Evolutionary conservation across 2,329 filamentous ascomycete genomes (phyloP).

Genomic region (Botryosphaeria dothidea): DNA sequence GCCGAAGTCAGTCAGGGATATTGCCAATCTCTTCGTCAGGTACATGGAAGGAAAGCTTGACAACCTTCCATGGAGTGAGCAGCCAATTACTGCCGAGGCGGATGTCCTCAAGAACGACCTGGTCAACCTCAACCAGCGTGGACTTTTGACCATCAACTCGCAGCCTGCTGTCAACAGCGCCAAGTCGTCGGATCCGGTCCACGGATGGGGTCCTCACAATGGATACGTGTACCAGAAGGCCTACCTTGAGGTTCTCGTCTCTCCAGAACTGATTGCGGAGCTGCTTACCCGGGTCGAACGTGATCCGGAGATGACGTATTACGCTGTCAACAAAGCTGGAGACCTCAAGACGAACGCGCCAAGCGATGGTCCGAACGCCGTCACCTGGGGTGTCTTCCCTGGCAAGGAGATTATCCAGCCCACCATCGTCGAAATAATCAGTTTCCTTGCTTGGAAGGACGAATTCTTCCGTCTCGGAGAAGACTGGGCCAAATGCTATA

Average conservation of each 20-base stretch:
- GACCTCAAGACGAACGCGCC: constrained; percentile 82
- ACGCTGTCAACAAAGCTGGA: constrained; percentile 84
- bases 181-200: constrained; percentile 80
- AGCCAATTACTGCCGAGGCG: constrained; percentile 79
- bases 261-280: constrained; percentile 75
- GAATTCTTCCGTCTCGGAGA: constrained; percentile 91
- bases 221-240: constrained; percentile 99
- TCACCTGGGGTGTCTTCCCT: constrained; percentile 98
- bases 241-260: constrained; percentile 88
- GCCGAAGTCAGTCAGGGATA: constrained; percentile 75
- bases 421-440: constrained; percentile 97
- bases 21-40: constrained; percentile 79
- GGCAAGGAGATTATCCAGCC: constrained; percentile 99
- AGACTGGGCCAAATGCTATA: constrained; percentile 93
- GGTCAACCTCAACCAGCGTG: constrained; percentile 78
- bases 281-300: constrained; percentile 76
- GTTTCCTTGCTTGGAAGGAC: constrained; percentile 97
- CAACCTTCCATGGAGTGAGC: constrained; percentile 90
- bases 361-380: constrained; percentile 88
- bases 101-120: constrained; percentile 75
- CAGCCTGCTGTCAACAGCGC: constrained; percentile 92
- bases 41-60: constrained; percentile 82
- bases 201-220: constrained; percentile 93
- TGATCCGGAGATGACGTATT: constrained; percentile 85
- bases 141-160: constrained; percentile 93